A percentile compares a stretch with the other conserved stretches of the same genome.
phyloP scores from a whole-genome alignment of 345 rosid genomes.

The Bruguiera parviflora region DNA sequence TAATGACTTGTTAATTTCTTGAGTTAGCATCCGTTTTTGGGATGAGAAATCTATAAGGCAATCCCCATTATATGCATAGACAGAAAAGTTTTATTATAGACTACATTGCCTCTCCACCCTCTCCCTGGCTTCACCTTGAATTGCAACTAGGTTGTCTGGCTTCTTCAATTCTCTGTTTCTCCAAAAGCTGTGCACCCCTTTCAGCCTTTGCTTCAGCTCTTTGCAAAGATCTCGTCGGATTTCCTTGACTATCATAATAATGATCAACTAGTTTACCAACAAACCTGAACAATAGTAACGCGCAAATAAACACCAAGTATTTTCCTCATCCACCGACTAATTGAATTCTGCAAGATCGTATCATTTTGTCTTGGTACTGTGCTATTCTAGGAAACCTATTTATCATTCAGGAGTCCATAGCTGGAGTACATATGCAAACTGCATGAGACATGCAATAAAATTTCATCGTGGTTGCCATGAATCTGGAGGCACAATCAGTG shows the following conservation, averaged over 20 bases:
- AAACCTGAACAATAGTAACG: slow-evolving; percentile 37
- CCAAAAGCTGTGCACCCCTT: slow-evolving; percentile 86
- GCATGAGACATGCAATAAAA: too few relatives aligned
- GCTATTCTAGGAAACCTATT: too few relatives aligned
- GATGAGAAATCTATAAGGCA: not conserved
- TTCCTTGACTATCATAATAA: slow-evolving; percentile 73
- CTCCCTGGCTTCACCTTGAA: slow-evolving; percentile 89
- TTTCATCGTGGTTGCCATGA: too few relatives aligned
- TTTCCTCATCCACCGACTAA: not conserved
- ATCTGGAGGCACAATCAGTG: too few relatives aligned
- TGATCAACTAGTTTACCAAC: slow-evolving; percentile 86
- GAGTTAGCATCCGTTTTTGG: not conserved
- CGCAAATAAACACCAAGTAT: not conserved
- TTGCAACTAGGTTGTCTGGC: slow-evolving; percentile 83
- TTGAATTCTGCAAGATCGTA: not conserved
- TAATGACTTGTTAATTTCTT: not conserved
- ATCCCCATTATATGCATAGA: not conserved
- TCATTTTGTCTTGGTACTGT: not conserved
- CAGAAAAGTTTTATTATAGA: not conserved
- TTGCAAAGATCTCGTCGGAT: slow-evolving; percentile 80
- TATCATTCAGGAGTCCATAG: too few relatives aligned
- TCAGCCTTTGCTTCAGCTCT: slow-evolving; percentile 92
- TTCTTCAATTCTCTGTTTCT: slow-evolving; percentile 85
- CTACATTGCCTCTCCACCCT: slow-evolving; percentile 73
- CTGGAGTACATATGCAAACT: too few relatives aligned